Evolutionary conservation across 176 grass and related monocot species (phyloP), one percentile per base, ranked within the genome.

Genomic region (Hyparrhenia diplandra): DNA sequence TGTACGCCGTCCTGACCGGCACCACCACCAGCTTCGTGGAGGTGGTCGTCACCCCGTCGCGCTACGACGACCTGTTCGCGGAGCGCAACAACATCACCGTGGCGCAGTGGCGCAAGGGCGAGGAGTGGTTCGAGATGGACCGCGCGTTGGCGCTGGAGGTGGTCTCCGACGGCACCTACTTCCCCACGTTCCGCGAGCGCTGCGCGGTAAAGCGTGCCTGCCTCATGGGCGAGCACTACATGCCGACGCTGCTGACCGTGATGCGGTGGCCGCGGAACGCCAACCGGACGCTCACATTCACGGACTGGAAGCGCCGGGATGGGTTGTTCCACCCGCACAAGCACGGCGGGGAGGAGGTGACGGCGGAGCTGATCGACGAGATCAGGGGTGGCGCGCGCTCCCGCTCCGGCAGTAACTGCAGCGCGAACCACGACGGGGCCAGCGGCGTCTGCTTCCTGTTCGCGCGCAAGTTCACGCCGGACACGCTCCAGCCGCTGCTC

Each of bases 71-170:
- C 0, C 43, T 52, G 18, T 88, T 84, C 82, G 55, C 40, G 24
- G 61, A 47, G 5, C 71, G 64, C 2, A 76, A 59, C 18, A 78
- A 80, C 41, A 76, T 82, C 75, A 85, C 58, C 18, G 14, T 6
- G 5, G 28, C 52, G 42, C 76, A 74, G 60, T 95, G 93, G 93
- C 82, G 90, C 81, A 95, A 92, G 84, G 93, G 93, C 17, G 45
- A 83, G 10, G 87, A 85, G 85, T 95, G 90, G 90, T 95, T 95
- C 59, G 90, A 92, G 45, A 74, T 95, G 74, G 73, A 88, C 80
- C 87, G 90, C 23, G 24, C 3, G 0, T 45, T 92, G 12, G 90
- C 90, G 5, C 10, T 84, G 12, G 75, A 84, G 52, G 80, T 96
- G 0, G 52, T 90, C 69, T 27, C 75, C 8, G 93, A 96, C 79